These are phyloP conservation scores for Botrytis elliptica DNA, from an alignment of 2,329 filamentous ascomycete genomes.

Conservation along the genomic window DNA sequence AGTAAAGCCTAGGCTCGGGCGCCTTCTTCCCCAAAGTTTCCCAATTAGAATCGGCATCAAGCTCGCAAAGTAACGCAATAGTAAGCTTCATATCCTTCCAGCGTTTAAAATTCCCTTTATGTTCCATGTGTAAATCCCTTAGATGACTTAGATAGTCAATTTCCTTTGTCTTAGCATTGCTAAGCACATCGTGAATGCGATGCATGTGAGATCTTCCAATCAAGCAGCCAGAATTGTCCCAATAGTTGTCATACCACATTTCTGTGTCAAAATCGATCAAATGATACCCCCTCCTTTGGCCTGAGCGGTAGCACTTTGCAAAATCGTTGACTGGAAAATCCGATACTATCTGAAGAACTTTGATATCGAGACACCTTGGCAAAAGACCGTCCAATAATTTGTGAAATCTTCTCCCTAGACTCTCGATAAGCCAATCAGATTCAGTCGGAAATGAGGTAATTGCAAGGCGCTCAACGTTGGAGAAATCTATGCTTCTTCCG, in stretches of 20 bases:
- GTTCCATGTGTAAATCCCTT: not conserved
- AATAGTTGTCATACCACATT: not conserved
- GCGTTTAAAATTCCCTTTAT: not conserved
- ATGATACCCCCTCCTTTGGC: not conserved
- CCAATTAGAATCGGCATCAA: not conserved
- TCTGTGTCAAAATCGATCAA: not conserved
- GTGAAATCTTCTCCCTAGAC: accelerated
- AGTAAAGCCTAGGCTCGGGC: not conserved
- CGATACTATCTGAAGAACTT: not conserved
- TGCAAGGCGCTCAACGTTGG: not conserved
- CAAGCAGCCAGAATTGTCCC: not conserved
- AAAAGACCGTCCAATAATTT: not conserved
- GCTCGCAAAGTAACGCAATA: not conserved
- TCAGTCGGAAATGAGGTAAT: not conserved
- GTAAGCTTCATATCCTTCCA: not conserved
- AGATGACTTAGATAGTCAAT: too few relatives aligned
- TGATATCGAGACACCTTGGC: not conserved
- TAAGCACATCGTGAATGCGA: not conserved
- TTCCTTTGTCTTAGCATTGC: not conserved
- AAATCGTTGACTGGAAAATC: not conserved
- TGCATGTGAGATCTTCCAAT: not conserved
- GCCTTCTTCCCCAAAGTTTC: not conserved
- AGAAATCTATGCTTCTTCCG: not conserved
- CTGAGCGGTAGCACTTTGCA: not conserved
- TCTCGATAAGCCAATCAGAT: accelerated